phyloP scores from a whole-genome alignment of 2,329 filamentous ascomycete species.

The Fusarium gaditjirri region DNA sequence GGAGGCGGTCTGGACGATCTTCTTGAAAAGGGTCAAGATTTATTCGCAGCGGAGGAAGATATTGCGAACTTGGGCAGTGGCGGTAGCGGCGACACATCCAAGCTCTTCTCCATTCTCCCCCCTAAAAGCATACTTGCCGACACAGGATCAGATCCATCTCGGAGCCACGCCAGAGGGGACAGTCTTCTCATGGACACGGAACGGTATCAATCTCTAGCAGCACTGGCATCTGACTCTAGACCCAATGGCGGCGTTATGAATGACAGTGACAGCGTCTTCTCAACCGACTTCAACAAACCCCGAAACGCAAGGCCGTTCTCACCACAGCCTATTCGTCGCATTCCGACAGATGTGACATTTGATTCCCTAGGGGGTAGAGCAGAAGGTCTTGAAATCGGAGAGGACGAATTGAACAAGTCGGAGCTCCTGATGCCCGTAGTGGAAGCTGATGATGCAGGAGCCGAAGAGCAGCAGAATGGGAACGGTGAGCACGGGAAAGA shows the following conservation, averaged over 20 bases:
- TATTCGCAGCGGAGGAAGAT: constrained; percentile 62
- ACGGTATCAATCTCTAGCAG: constrained; percentile 68
- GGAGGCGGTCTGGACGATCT: constrained; percentile 74
- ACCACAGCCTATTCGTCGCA: constrained; percentile 61
- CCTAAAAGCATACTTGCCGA: constrained; percentile 72
- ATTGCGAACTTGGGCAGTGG: constrained; percentile 47
- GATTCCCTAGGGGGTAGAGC: constrained; percentile 50
- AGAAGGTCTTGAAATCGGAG: constrained; percentile 28
- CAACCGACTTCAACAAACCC: constrained; percentile 63
- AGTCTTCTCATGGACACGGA: constrained; percentile 64
- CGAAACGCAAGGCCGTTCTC: constrained; percentile 69
- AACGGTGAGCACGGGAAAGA: neutral
- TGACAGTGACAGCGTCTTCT: constrained; percentile 64
- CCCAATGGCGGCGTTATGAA: constrained; percentile 51
- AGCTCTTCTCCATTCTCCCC: constrained; percentile 73
- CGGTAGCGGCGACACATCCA: constrained; percentile 52
- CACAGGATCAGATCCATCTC: constrained; percentile 52
- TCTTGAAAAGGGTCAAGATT: constrained; percentile 70
- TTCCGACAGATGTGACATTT: constrained; percentile 54
- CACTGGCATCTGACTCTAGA: constrained; percentile 51
- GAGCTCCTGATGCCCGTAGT: constrained; percentile 40
- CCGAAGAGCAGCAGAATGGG: constrained; percentile 20
- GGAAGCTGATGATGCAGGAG: constrained; percentile 28
- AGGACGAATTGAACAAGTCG: constrained; percentile 31
- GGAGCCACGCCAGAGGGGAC: constrained; percentile 60